Evolutionary conservation across 2,329 filamentous ascomycete species (phyloP).

Genomic region (Phyllachora maydis): DNA sequence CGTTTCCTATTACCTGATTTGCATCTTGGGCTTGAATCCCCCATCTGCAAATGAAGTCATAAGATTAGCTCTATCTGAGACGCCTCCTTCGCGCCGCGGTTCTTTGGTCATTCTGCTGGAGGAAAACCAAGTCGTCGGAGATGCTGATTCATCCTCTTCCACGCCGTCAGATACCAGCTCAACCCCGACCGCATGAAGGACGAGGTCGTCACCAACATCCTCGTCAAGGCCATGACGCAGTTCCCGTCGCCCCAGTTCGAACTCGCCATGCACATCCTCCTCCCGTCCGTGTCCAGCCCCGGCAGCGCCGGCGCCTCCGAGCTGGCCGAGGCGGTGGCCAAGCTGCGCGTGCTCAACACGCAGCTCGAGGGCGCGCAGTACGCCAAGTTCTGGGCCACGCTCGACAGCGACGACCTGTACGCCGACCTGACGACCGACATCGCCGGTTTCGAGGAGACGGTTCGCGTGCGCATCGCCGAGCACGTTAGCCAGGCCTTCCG

Average conservation of each 20-base stretch:
- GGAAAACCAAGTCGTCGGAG: too few species aligned
- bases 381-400: slow-evolving; percentile 74
- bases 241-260: slow-evolving; percentile 94
- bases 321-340: slow-evolving; percentile 76
- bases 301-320: slow-evolving; percentile 40
- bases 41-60: slow-evolving; percentile 45
- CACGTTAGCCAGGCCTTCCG: slow-evolving; percentile 68
- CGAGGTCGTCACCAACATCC: slow-evolving; percentile 95
- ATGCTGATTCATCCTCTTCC: neutral
- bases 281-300: slow-evolving; percentile 52
- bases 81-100: slow-evolving; percentile 1
- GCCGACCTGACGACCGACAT: slow-evolving; percentile 91
- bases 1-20: slow-evolving; percentile 98
- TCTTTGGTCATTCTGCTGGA: too few species aligned
- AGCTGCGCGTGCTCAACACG: slow-evolving; percentile 66
- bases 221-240: slow-evolving; percentile 92
- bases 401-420: slow-evolving; percentile 88
- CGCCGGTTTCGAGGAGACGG: slow-evolving; percentile 80
- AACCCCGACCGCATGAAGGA: slow-evolving; percentile 96
- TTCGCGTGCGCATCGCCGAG: slow-evolving; percentile 75
- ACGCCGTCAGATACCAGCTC: slow-evolving; percentile 69
- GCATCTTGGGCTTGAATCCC: slow-evolving; percentile 33
- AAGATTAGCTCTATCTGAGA: slow-evolving; percentile 60
- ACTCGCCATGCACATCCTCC: slow-evolving; percentile 83
- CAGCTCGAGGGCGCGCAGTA: slow-evolving; percentile 86